These are phyloP conservation scores for Stemphylium vesicarium DNA, from an alignment of 2,329 filamentous ascomycete species.

Conservation along the genomic window DNA sequence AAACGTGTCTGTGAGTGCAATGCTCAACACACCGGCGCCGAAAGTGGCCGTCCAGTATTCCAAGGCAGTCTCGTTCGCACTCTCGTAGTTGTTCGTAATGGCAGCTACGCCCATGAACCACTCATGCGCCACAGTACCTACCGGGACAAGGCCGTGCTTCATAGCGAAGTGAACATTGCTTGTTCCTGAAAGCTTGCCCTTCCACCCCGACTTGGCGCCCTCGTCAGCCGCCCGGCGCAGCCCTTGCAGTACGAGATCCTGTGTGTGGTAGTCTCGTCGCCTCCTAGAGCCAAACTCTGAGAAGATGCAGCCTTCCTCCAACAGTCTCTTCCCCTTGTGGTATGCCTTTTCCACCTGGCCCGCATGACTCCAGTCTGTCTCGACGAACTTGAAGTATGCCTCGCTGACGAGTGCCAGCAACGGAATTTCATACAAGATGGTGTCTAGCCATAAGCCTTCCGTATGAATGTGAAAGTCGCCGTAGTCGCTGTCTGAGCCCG, in stretches of 20 bases:
- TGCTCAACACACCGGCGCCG: constrained; percentile 79
- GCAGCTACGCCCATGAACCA: constrained; percentile 99
- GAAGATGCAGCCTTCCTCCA: constrained; percentile 84
- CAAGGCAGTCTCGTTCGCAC: constrained; percentile 83
- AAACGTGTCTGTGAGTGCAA: constrained; percentile 95
- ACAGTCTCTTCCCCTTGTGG: constrained; percentile 76
- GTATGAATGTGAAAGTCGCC: constrained; percentile 81
- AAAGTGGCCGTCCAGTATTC: constrained; percentile 92
- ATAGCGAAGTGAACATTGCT: constrained; percentile 98
- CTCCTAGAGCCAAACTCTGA: constrained; percentile 94
- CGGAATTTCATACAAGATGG: constrained; percentile 97
- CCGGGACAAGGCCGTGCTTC: constrained; percentile 82
- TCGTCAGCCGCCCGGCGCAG: constrained; percentile 80
- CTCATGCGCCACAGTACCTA: constrained; percentile 93
- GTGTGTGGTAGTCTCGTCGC: constrained; percentile 91
- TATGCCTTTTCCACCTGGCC: constrained; percentile 86
- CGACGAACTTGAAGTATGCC: constrained; percentile 96
- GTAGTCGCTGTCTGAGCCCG: constrained; percentile 66
- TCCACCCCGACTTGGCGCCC: constrained; percentile 66
- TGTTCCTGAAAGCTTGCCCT: constrained; percentile 81
- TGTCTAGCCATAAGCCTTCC: constrained; percentile 87
- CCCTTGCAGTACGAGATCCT: constrained; percentile 88
- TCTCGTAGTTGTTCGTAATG: constrained; percentile 82
- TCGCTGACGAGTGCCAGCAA: constrained; percentile 90
- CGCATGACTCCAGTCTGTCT: constrained; percentile 88